Evolutionary conservation across 495 filamentous ascomycete species (phyloP).

Genomic region (Lasiosphaeris hirsuta): DNA sequence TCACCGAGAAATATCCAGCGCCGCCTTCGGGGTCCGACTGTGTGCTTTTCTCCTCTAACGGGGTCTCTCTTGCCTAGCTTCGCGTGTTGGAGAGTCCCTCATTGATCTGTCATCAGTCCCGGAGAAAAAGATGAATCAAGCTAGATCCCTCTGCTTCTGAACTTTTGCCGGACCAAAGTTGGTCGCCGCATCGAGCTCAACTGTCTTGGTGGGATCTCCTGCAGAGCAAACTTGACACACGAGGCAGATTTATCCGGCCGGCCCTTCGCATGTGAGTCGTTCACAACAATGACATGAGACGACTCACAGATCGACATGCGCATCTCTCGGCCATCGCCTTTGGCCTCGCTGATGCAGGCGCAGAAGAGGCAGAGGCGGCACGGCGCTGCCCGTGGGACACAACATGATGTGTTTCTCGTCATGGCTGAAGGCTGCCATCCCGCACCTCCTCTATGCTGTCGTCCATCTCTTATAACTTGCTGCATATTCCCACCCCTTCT

Average conservation of each 20-base stretch:
- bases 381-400: constrained; percentile 19
- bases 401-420: constrained; percentile 14
- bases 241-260: constrained; percentile 38
- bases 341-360: constrained; percentile 10
- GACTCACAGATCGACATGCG: constrained; percentile 24
- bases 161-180: constrained; percentile 20
- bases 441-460: constrained; percentile 10
- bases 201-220: constrained; percentile 22
- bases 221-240: constrained; percentile 33
- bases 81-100: too few relatives aligned
- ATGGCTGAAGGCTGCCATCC: constrained; percentile 5
- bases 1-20: background rate
- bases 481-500: constrained; percentile 19
- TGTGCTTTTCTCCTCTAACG: background rate
- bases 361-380: constrained; percentile 13
- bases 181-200: constrained; percentile 9
- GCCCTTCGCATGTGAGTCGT: constrained; percentile 23
- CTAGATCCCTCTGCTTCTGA: constrained; percentile 9
- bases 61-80: background rate
- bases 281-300: constrained; percentile 24
- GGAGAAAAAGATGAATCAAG: constrained; percentile 10
- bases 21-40: too few relatives aligned
- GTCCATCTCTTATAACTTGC: constrained; percentile 27
- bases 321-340: constrained; percentile 12
- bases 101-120: too few relatives aligned